A percentile compares a stretch with the other conserved stretches of the same genome.
These are phyloP conservation scores for Neospora caninum DNA, from an alignment of 169 alveolate genomes.

Conservation along the genomic window DNA sequence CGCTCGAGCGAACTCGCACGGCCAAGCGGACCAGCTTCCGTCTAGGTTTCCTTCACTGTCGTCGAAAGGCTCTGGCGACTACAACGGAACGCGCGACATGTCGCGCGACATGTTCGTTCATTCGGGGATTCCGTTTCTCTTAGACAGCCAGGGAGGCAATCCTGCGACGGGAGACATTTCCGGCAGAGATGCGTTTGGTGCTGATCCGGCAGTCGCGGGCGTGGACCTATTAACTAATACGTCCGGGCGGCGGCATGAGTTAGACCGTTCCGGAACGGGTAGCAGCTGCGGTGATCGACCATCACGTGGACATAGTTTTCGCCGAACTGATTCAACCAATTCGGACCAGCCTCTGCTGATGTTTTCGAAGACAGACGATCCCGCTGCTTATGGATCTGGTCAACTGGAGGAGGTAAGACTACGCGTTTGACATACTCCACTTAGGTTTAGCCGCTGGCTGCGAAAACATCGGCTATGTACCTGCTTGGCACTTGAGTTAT, in stretches of 20 bases:
- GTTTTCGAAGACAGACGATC: neutral
- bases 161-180: neutral
- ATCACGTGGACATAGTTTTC: neutral
- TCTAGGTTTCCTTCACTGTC: conserved; percentile 16
- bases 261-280: neutral
- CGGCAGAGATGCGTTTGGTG: neutral
- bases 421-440: neutral
- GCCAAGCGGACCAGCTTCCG: neutral
- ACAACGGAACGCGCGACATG: neutral
- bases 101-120: conserved; percentile 15
- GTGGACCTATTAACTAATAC: neutral
- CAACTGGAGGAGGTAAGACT: neutral
- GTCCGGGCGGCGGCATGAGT: neutral
- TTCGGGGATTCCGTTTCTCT: neutral
- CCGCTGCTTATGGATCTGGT: neutral
- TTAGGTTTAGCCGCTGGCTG: too few relatives aligned
- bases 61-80: neutral
- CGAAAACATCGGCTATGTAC: too few relatives aligned
- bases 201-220: neutral
- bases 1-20: neutral
- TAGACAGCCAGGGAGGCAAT: neutral
- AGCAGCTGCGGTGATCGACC: conserved; percentile 18
- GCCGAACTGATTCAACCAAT: neutral
- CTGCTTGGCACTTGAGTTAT: too few relatives aligned
- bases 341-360: conserved; percentile 4